phyloP scores from a whole-genome alignment of 139 green algal genomes.

The Closterium sp. region DNA sequence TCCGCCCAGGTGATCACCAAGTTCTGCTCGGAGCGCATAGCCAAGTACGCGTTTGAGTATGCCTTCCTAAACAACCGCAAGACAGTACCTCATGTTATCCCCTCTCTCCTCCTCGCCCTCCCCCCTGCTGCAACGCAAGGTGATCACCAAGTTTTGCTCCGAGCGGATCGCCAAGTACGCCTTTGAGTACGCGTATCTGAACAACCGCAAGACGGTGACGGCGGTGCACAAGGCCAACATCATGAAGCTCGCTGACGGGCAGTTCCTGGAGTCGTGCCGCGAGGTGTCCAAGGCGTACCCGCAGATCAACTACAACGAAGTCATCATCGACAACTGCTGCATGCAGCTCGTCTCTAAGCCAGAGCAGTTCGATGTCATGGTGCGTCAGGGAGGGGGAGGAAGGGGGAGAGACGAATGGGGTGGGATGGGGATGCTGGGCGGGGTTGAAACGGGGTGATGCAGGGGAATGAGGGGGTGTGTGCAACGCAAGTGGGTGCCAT shows the following conservation, averaged over 20 bases:
- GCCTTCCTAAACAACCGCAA: too few relatives aligned
- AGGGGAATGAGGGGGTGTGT: too few relatives aligned
- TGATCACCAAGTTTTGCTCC: constrained; percentile 54
- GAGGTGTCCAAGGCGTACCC: constrained; percentile 51
- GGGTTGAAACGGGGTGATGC: too few relatives aligned
- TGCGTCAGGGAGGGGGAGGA: neutral
- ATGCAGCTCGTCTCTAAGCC: constrained; percentile 56
- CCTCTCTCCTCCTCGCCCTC: too few relatives aligned
- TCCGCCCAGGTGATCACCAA: neutral
- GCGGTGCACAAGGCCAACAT: constrained; percentile 60
- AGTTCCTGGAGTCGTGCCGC: constrained; percentile 43
- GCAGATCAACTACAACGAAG: constrained; percentile 56
- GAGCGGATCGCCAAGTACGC: constrained; percentile 54
- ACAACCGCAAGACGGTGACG: constrained; percentile 58
- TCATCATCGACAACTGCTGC: constrained; percentile 60
- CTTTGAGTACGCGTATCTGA: constrained; percentile 58
- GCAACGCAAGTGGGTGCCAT: too few relatives aligned
- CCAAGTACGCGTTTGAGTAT: too few relatives aligned
- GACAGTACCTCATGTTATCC: too few relatives aligned
- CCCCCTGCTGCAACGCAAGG: neutral
- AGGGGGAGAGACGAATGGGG: neutral
- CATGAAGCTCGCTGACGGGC: constrained; percentile 57
- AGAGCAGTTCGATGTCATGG: constrained; percentile 58
- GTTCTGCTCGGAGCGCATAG: neutral
- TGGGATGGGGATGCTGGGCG: too few relatives aligned